Percentiles rank a stretch among this genome's conserved stretches.
phyloP scores from a whole-genome alignment of 176 grass and related monocot genomes.

The Aegilops longissima region DNA sequence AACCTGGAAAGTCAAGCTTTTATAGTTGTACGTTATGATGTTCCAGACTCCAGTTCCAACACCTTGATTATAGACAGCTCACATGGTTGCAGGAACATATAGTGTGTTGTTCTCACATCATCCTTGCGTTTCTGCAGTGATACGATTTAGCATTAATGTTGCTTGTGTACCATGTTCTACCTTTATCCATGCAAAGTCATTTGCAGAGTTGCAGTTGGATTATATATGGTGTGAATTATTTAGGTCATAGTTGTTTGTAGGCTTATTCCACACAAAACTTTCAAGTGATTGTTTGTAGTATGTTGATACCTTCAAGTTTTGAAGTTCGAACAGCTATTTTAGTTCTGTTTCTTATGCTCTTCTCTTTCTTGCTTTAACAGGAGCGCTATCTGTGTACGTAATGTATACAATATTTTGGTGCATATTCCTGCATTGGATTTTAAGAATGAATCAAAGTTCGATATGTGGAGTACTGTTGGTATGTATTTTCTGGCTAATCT shows the following conservation, averaged over 20 bases:
- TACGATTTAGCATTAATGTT: not conserved
- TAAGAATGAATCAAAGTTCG: conserved; percentile 56
- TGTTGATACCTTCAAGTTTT: not conserved
- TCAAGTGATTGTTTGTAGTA: not conserved
- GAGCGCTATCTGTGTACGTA: conserved; percentile 43
- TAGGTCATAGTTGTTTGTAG: not conserved
- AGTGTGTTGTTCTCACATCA: not conserved
- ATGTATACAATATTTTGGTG: conserved; percentile 62
- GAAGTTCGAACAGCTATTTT: not conserved
- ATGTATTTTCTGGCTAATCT: conserved; percentile 20
- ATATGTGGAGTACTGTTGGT: conserved; percentile 81
- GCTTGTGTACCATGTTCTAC: not conserved
- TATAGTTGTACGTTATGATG: not conserved
- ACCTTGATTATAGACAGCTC: conserved; percentile 2
- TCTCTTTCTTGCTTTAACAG: conserved; percentile 44
- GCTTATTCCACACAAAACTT: not conserved
- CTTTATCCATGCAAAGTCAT: conserved; percentile 15
- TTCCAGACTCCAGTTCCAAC: not conserved
- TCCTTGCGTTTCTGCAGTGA: not conserved
- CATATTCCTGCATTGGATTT: conserved; percentile 56
- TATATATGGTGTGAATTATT: not conserved
- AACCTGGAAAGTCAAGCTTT: not conserved
- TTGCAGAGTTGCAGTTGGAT: not conserved
- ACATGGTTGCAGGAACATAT: not conserved
- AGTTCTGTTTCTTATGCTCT: conserved; percentile 25